Base-by-base conservation (phyloP, 306 rosid genomes). In the Fagus sylvatica region DNA sequence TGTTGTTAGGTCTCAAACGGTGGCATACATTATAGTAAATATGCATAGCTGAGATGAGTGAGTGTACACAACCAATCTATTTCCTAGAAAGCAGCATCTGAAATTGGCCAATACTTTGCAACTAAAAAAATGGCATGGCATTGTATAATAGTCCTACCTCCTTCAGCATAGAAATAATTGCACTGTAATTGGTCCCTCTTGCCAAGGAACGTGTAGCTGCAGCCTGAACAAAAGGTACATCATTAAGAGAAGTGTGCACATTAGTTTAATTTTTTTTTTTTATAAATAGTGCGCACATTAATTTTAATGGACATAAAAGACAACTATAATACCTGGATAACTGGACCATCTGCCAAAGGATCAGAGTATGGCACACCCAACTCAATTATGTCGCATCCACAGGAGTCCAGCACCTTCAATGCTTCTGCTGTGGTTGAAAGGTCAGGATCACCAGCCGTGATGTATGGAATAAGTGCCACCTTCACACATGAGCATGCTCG, bases 331-430 rank as follows among this genome's bases (percentile, higher is more conserved):
- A 95, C 99, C 99, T 95, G 98, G 79, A 95, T 95, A 82, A 92
- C 98, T 37, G 98, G 98, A 74, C 98, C 98, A 85, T 95, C 98
- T 4, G 98, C 98, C 87, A 95, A 84, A 77, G 98, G 98, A 85
- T 95, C 98, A 12, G 98, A 92, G 80, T 95, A 95, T 0, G 98
- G 98, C 73, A 93, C 93, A 6, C 98, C 98, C 1, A 95, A 82
- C 78, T 95, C 98, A 48, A 95, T 95, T 79, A 95, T 91, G 89
- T 95, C 98, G 2, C 97, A 92, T 49, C 98, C 98, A 72, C 91
- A 85, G 42, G 88, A 74, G 76, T 93, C 93, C 15, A 95, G 97
- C 77, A 95, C 84, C 88, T 92, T 95, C 85, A 95, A 76, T 75
- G 98, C 98, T 85, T 92, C 87, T 55, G 93, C 96, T 1, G 98